Base-by-base conservation (phyloP, 176 grass and related monocot species). In the Avena atlantica region DNA sequence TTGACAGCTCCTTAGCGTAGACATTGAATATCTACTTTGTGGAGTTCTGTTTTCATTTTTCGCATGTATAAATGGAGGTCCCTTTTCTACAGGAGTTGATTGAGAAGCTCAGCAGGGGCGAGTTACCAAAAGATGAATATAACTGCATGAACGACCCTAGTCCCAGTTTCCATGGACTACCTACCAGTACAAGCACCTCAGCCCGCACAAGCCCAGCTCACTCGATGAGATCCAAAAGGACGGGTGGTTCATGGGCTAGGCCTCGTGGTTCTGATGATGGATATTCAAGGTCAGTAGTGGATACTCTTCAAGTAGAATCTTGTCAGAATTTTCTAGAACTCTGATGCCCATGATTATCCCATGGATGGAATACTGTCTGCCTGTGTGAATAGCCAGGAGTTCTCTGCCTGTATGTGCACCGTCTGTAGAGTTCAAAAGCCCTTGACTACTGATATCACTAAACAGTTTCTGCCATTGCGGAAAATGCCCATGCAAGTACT, bases 241-340 rank as follows among this genome's bases (percentile, higher is more conserved):
- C 87, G 17, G 90, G 88, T 88, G 92, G 87, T 57, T 91, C 96
- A 79, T 98, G 96, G 96, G 96, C 96, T 27, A 91, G 92, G 75
- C 90, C 93, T 84, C 93, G 93, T 4, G 85, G 84, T 55, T 98
- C 96, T 88, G 96, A 98, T 91, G 96, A 98, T 86, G 96, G 96
- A 27, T 98, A 95, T 89, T 94, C 93, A 77, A 98, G 93, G 96
- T 95, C 52, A 81, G 81, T 80, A 27, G 12, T 69, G 20, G 48
- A 84, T 74, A 75, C 5, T 87, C 56, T 70, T 81, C 25, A 82
- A 20, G 36, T 68, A 60, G 37, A 68, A 55, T 83, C 11, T 83
- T 83, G 75, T 3, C 12, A 76, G 31, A 37, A 74, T 13, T 42
- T 25, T 64, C 19, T 81, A 60, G 29, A 51, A n/a, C 2, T 44